Evolutionary conservation across 192 early-diverging fungal genomes (phyloP).

Genomic region (Neocallimastix lanati): DNA sequence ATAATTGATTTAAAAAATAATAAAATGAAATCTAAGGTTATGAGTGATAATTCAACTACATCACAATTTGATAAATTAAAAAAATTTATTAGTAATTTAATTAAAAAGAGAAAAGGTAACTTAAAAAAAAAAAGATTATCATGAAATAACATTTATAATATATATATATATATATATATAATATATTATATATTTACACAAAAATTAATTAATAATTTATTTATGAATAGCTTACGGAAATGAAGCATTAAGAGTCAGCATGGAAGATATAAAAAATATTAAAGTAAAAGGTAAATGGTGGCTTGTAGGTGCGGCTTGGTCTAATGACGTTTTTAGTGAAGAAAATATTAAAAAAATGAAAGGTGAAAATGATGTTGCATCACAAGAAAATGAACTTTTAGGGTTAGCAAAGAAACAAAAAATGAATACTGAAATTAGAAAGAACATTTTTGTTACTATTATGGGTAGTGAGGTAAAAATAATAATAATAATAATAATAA

Average conservation of each 20-base stretch:
- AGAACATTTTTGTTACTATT: slow-evolving; percentile 77
- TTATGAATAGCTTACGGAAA: slow-evolving; percentile 1
- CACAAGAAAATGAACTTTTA: slow-evolving; percentile 29
- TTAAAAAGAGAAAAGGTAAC: slow-evolving; percentile 4
- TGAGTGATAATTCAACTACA: slow-evolving; percentile 18
- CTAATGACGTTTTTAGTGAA: slow-evolving; percentile 41
- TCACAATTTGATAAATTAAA: slow-evolving; percentile 56
- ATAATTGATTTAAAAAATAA: slow-evolving; percentile 84
- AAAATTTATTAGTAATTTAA: slow-evolving; percentile 52
- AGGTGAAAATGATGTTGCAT: slow-evolving; percentile 9
- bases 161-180: too few relatives aligned
- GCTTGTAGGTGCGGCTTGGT: slow-evolving; percentile 90
- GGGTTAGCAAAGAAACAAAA: slow-evolving; percentile 63
- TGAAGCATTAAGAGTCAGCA: slow-evolving; percentile 64
- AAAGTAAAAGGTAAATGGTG: slow-evolving; percentile 92
- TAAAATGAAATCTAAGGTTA: slow-evolving; percentile 44
- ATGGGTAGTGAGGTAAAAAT: slow-evolving; percentile 64
- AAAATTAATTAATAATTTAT: too few relatives aligned
- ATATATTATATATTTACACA: too few relatives aligned
- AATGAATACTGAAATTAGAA: slow-evolving; percentile 92
- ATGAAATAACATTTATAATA: slow-evolving; percentile 1
- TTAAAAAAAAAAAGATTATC: not conserved
- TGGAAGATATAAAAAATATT: slow-evolving; percentile 67
- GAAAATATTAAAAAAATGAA: slow-evolving; percentile 14
- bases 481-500: not conserved